Percentiles rank a stretch among this genome's conserved stretches.
Evolutionary conservation across 257 asterid species (phyloP).

Genomic region (Lantana camara): DNA sequence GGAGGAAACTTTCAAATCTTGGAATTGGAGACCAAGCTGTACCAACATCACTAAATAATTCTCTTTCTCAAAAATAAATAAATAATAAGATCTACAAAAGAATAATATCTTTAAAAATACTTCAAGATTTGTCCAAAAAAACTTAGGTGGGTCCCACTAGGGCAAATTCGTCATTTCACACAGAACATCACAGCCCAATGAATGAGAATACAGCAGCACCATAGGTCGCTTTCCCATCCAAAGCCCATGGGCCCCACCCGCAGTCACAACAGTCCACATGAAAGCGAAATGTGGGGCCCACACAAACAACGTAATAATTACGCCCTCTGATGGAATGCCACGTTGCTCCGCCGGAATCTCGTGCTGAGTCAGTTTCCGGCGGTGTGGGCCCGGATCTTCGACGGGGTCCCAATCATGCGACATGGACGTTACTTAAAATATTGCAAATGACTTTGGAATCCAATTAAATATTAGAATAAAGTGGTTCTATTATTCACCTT

Average conservation of each 20-base stretch:
- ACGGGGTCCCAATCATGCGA: conserved; percentile 49
- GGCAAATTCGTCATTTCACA: conserved; percentile 20
- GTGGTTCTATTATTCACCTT: conserved; percentile 38
- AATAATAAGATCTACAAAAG: conserved; percentile 14
- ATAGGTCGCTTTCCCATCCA: conserved; percentile 1
- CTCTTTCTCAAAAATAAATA: background rate
- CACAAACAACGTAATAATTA: conserved; percentile 14
- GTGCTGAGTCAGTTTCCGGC: conserved; percentile 30
- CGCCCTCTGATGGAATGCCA: conserved; percentile 19
- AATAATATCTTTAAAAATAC: conserved; percentile 28
- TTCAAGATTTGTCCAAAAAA: background rate
- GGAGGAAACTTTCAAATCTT: background rate
- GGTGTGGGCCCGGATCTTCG: conserved; percentile 32
- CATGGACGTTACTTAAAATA: conserved; percentile 43
- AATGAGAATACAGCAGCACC: conserved; percentile 18
- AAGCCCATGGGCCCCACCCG: conserved; percentile 21
- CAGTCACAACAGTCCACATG: conserved; percentile 15
- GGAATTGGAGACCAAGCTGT: background rate
- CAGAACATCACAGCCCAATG: conserved; percentile 2
- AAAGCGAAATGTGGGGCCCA: conserved; percentile 9
- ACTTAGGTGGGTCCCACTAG: background rate
- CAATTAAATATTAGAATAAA: conserved; percentile 40
- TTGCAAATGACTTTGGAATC: conserved; percentile 33
- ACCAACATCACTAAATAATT: conserved; percentile 4
- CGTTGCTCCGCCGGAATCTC: conserved; percentile 49